Evolutionary conservation across 495 filamentous ascomycete species (phyloP).

Genomic region (Xylaria telfairii): DNA sequence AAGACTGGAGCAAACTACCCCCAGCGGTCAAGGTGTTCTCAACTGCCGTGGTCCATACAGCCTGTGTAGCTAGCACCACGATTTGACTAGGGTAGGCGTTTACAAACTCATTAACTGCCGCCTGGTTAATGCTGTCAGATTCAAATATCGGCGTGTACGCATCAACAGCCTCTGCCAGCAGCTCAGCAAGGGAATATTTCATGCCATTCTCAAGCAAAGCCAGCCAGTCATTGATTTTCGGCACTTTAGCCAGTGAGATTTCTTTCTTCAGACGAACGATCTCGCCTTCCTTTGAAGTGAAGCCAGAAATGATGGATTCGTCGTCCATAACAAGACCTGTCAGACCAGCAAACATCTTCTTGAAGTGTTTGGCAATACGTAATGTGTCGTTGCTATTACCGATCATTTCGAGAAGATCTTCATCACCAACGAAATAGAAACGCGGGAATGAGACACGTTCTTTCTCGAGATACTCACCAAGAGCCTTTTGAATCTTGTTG

Average conservation of each 20-base stretch:
- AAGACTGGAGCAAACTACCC: constrained; percentile 65
- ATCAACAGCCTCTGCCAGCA: constrained; percentile 83
- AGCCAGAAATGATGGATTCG: constrained; percentile 83
- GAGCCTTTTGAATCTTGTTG: constrained; percentile 98
- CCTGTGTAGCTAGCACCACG: constrained; percentile 94
- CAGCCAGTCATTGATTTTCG: constrained; percentile 98
- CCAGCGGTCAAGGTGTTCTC: constrained; percentile 74
- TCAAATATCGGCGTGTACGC: constrained; percentile 76
- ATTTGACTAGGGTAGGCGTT: constrained; percentile 87
- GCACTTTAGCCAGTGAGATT: constrained; percentile 89
- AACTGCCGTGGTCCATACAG: constrained; percentile 87
- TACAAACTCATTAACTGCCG: constrained; percentile 76
- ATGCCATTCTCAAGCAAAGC: constrained; percentile 88
- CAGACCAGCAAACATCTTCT: constrained; percentile 99
- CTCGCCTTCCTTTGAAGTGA: constrained; percentile 96
- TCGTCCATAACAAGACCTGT: constrained; percentile 91
- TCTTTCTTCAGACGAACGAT: constrained; percentile 84
- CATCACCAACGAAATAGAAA: constrained; percentile 99
- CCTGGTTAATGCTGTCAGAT: constrained; percentile 66
- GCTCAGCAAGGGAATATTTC: constrained; percentile 90
- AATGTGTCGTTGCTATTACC: constrained; percentile 97
- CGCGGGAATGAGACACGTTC: constrained; percentile 96
- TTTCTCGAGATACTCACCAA: constrained; percentile 97
- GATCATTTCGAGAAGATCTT: constrained; percentile 99
- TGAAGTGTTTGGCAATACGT: constrained; percentile 96